Evolutionary conservation across 2,329 filamentous ascomycete genomes (phyloP), one percentile per base, ranked within the genome.

Genomic region (Emericellopsis cladophorae): DNA sequence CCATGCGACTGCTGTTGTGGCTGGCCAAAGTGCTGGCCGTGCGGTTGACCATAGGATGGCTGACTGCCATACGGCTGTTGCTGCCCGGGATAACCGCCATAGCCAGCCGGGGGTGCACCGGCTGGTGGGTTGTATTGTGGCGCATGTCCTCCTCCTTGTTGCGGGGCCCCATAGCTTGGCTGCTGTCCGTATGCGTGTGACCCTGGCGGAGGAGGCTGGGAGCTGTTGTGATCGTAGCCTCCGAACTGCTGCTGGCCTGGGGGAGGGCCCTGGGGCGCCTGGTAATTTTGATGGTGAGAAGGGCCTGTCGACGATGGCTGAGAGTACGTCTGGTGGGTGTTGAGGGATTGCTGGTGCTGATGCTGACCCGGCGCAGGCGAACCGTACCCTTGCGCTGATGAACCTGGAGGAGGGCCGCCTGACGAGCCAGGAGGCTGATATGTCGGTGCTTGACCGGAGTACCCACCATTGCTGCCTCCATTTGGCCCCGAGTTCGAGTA

Each of bases 391-490:
- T 56, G 55, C 24, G 54, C 47, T 23, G 48, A 44, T 11, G 51
- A 47, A 32, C 49, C 49, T 31, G 55, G 50, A 21, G 47, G 48
- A 24, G 54, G 50, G 32, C 50, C 48, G 22, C 50, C 42, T 23
- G 49, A 31, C 15, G 49, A 52, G 14, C 56, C 53, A 10, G 57
- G 52, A 9, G 62, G 59, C 15, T 63, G 54, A 44, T 64, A 64
- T 5, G 59, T 62, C 11, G 81, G 81, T 32, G 79, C 75, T 42
- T 73, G 66, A 42, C 78, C 80, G 45, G 64, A 70, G 55, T 84
- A 85, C 31, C 67, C 66, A 36, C 72, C 70, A 45, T 9, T 12
- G 26, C 9, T 12, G 26, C 26, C 26, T 29, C 26, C 26, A 29
- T 68, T 56, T 35, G 70, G 64, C 35, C 68, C 70, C 4, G 66